A percentile compares a stretch with the other conserved stretches of the same genome.
These are phyloP conservation scores for Penstemon davidsonii DNA, from an alignment of 257 asterid genomes.

Conservation along the genomic window DNA sequence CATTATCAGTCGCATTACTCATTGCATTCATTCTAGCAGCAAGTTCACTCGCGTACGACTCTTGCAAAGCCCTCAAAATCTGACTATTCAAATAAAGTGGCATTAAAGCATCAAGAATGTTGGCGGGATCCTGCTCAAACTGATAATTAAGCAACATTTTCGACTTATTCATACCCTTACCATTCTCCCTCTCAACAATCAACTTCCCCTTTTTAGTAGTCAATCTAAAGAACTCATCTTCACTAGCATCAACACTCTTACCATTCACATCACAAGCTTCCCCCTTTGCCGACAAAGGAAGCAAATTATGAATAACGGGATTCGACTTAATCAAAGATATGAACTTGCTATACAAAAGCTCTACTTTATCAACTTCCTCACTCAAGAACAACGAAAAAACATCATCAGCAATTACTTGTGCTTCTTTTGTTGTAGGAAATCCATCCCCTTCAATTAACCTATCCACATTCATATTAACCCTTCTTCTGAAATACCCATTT, in stretches of 20 bases:
- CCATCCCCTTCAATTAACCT: constrained; percentile 50
- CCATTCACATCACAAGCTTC: constrained; percentile 55
- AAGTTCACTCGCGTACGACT: constrained; percentile 78
- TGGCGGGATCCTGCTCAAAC: constrained; percentile 87
- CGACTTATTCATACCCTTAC: constrained; percentile 21
- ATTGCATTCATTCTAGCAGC: constrained; percentile 78
- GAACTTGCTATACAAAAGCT: constrained; percentile 71
- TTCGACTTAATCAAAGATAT: constrained; percentile 65
- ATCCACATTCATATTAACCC: constrained; percentile 40
- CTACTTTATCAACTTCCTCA: constrained; percentile 79
- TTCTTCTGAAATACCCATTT: constrained; percentile 49
- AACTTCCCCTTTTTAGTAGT: constrained; percentile 64
- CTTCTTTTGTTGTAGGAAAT: constrained; percentile 68
- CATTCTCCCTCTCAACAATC: constrained; percentile 58
- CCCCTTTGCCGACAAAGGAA: constrained; percentile 58
- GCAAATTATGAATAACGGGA: constrained; percentile 62
- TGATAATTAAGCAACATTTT: constrained; percentile 38
- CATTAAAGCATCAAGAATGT: constrained; percentile 80
- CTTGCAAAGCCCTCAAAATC: constrained; percentile 77
- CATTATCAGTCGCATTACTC: constrained; percentile 75
- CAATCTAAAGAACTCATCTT: constrained; percentile 67
- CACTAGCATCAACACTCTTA: constrained; percentile 47
- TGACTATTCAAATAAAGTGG: constrained; percentile 80
- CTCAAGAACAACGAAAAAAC: constrained; percentile 63
- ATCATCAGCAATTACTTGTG: constrained; percentile 70